phyloP scores from a whole-genome alignment of 2,329 filamentous ascomycete genomes.

The Paracorniculantispora psalliotae region DNA sequence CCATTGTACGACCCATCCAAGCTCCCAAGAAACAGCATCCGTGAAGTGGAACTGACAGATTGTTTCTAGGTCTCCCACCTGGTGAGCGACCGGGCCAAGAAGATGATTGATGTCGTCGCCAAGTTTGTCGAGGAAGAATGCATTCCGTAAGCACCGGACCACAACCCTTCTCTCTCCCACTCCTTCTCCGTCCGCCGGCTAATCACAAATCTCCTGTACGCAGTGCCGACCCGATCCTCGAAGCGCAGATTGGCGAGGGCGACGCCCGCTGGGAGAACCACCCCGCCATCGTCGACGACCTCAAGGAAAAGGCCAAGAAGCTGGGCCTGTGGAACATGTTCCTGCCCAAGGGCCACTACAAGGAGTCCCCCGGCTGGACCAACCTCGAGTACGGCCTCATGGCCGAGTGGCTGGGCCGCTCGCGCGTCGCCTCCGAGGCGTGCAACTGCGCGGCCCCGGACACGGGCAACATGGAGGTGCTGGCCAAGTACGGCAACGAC shows the following conservation, averaged over 20 bases:
- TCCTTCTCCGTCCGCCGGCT: not conserved
- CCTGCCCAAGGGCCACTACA: constrained; percentile 89
- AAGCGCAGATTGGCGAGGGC: constrained; percentile 74
- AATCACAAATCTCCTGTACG: not conserved
- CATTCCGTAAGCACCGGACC: constrained; percentile 55
- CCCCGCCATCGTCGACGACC: constrained; percentile 77
- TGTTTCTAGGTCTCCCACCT: constrained; percentile 40
- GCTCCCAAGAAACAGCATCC: not conserved
- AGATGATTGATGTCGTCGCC: constrained; percentile 81
- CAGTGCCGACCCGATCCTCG: constrained; percentile 72
- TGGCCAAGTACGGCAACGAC: constrained; percentile 86
- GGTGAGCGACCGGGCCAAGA: constrained; percentile 80
- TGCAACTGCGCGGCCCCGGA: constrained; percentile 88
- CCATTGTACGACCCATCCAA: constrained; percentile 33
- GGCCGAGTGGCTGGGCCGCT: constrained; percentile 93
- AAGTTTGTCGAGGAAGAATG: constrained; percentile 97
- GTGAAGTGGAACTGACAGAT: not conserved
- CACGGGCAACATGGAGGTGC: constrained; percentile 92
- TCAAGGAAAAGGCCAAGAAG: constrained; percentile 77
- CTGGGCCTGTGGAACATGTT: constrained; percentile 99
- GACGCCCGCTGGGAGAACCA: constrained; percentile 73
- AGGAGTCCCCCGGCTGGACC: constrained; percentile 86
- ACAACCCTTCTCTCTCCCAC: not conserved
- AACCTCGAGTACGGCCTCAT: constrained; percentile 97
- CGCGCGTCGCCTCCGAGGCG: constrained; percentile 74